Evolutionary conservation across 495 filamentous ascomycete species (phyloP).

Genomic region (Penicillium chermesinum): DNA sequence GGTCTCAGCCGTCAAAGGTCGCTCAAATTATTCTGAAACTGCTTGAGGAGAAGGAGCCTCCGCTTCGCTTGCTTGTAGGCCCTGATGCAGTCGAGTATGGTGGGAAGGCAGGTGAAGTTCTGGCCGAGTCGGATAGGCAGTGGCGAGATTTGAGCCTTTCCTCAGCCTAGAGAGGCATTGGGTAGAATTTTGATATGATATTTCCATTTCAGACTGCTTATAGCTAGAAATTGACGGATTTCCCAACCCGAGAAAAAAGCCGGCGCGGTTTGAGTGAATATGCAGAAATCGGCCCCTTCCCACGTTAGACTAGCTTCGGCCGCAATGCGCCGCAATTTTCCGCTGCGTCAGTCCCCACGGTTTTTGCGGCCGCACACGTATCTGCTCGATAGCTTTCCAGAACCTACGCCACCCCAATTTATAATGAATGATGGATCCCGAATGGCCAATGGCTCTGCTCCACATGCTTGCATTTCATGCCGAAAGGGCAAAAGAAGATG

Average conservation of each 20-base stretch:
- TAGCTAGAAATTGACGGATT: too few relatives aligned
- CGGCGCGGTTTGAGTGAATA: too few relatives aligned
- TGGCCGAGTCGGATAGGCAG: slow-evolving; percentile 19
- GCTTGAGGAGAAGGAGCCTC: slow-evolving; percentile 12
- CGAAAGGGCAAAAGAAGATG: not conserved
- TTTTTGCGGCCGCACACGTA: not conserved
- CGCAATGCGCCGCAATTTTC: not conserved
- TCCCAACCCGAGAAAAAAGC: too few relatives aligned
- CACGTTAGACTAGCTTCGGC: not conserved
- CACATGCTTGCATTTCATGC: not conserved
- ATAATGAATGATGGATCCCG: not conserved
- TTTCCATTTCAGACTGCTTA: too few relatives aligned
- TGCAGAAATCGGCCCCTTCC: not conserved
- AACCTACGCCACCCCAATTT: too few relatives aligned
- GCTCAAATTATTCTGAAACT: slow-evolving; percentile 20
- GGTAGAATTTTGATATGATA: too few relatives aligned
- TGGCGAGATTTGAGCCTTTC: slow-evolving; percentile 18
- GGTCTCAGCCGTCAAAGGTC: slow-evolving; percentile 17
- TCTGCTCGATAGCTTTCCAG: too few relatives aligned
- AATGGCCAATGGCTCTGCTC: not conserved
- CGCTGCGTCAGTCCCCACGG: too few relatives aligned
- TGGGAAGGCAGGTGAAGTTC: slow-evolving; percentile 9
- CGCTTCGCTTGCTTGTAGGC: slow-evolving; percentile 22
- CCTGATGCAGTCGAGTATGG: slow-evolving; percentile 23
- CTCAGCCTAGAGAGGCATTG: slow-evolving; percentile 3